Evolutionary conservation across 345 rosid species (phyloP), one percentile per base, ranked within the genome.

Genomic region (Pseudoturritis turrita): DNA sequence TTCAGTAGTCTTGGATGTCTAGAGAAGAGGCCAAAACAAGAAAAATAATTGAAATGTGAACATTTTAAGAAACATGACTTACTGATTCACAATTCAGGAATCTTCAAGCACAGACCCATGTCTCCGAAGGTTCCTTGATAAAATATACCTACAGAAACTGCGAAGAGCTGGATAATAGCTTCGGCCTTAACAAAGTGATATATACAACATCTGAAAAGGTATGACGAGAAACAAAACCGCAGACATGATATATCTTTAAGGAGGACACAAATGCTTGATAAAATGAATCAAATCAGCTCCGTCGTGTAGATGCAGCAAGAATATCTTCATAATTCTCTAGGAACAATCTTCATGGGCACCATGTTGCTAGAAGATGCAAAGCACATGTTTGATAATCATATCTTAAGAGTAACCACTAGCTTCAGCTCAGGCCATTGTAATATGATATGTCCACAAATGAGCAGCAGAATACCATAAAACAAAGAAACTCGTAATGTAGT

Each of bases 21-120:
- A 71, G 52, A 71, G 23, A 28, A 61, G 43, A 22, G 52, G 25
- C 62, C 43, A 51, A 62, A 62, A 33, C 76, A 62, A 71, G 26
- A 19, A 72, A 28, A 62, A 62, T 46, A 40, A 40, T 52, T 29
- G 62, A 6, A 39, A 29, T 29, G 18, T 40, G 69, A 52, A 51
- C 28, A 31, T 50, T 45, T 25, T 8, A 44, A 25, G 18, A 64
- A 21, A 21, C 57, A 12, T 73, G 65, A 72, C 71, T 54, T 55
- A 29, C 46, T 64, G 18, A 54, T 44, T 72, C 58, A 64, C 58
- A 55, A 52, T 62, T 72, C 55, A 31, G 35, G 55, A 72, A 62
- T 62, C 51, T 62, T 72, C 47, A 43, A 53, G 63, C 22, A 72
- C 70, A 72, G 44, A 43, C 39, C 46, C 70, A 33, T 53, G 63